Conservation (phyloP, 2,329 filamentous ascomycete species). For the Neonectria neomacrospora region DNA sequence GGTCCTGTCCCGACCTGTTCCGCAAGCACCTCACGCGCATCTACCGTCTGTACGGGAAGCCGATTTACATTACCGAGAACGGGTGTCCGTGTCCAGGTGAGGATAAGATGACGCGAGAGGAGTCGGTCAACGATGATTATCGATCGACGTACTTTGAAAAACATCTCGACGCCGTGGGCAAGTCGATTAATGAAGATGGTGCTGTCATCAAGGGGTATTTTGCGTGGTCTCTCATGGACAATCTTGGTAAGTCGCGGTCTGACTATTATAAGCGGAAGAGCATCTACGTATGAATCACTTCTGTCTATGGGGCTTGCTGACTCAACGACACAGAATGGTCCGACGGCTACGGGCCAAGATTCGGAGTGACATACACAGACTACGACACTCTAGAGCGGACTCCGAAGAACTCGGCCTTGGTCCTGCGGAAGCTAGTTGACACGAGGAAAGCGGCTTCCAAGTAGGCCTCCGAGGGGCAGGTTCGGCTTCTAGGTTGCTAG, state of each 20-base stretch:
- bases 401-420: constrained; percentile 31
- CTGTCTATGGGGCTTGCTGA: not conserved
- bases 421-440: constrained; percentile 10
- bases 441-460: not conserved
- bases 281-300: not conserved
- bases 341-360: constrained; percentile 29
- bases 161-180: constrained; percentile 52
- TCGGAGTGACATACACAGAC: constrained; percentile 29
- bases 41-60: constrained; percentile 29
- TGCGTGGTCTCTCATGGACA: constrained; percentile 36
- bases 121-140: constrained; percentile 52
- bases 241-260: constrained; percentile 32
- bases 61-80: constrained; percentile 33
- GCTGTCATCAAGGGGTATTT: constrained; percentile 27
- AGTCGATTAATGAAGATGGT: constrained; percentile 26
- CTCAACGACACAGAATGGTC: constrained; percentile 25
- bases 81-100: constrained; percentile 31
- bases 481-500: not conserved
- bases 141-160: constrained; percentile 52
- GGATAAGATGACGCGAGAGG: constrained; percentile 38
- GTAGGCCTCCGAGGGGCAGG: not conserved
- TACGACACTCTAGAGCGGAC: constrained; percentile 32
- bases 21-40: constrained; percentile 29
- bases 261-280: not conserved
- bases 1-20: constrained; percentile 29